Evolutionary conservation across 1,284 basidiomycete species (phyloP), one percentile per base, ranked within the genome.

Genomic region (Melampsora americana): DNA sequence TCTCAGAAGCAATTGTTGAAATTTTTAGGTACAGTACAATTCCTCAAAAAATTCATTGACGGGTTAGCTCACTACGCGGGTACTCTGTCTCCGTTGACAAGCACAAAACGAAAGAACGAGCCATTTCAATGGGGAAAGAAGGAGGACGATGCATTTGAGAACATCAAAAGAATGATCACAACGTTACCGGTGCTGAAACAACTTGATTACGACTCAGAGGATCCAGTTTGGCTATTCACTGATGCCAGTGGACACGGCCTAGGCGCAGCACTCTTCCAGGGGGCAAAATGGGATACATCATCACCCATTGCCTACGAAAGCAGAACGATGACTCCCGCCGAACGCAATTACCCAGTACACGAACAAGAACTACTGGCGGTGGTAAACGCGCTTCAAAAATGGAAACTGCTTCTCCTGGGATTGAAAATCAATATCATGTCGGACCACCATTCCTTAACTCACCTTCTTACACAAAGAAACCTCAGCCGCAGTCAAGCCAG

Each of bases 1-100:
- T 79, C 78, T 0, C 78, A 83, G 0, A 80, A 77, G 0, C 81
- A 85, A 18, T 82, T 85, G 0, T 75, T 79, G 0, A 69, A 80
- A 0, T 86, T 86, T 77, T 77, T 87, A 0, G 85, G 85, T 0
- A 78, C 86, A 0, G 82, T 84, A 0, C 74, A 82, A 0, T 86
- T 84, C 66, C 72, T 86, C 4, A 78, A 80, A 0, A 62, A 78
- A 1, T 85, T 84, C 75, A 80, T 86, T 0, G 84, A 84, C 0
- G 23, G 62, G 0, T 82, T 86, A 0, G 82, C 82, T 0, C 74
- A 82, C 16, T 64, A 64, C 14, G 61, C 30, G 26, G 61, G 61
- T 12, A 64, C 61, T 5, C 61, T 64, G 1, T 35, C 28, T 20
- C 61, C 61, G 12, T 39, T 64, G 26, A 64, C 61, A 11, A 64